Evolutionary conservation across 208 protist species (phyloP), one percentile per base, ranked within the genome.

Genomic region (Borovskyia barvae): DNA sequence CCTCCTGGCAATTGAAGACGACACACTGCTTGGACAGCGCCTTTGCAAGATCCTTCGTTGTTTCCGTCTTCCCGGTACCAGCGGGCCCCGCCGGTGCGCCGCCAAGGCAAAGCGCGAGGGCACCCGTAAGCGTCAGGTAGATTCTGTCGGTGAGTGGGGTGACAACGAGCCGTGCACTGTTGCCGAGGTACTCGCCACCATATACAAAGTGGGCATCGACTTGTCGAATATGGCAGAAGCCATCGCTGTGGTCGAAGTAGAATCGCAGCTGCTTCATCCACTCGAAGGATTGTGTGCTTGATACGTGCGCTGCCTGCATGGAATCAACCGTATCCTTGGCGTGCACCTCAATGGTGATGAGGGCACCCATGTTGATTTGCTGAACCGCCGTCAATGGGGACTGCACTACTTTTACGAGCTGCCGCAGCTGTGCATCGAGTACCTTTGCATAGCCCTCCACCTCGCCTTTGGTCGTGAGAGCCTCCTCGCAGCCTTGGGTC

Each of bases 261-360:
- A 98, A 98, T 32, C 97, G 87, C 37, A 99, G 75, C 73, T 99
- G 97, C 57, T 89, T 97, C 41, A 98, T 95, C 97, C 98, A 99
- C 52, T 98, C 96, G 71, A 99, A 99, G 24, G 94, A 96, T 17
- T 77, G 72, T 8, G 71, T 68, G 39, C 41, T 80, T 14, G 59
- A 65, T 15, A 98, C 82, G 22, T 67, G 52, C 22, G 67, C 53
- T 32, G 78, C 42, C 7, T 75, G 39, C 80, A 99, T 87, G 45
- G 61, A 75, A 46, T 86, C 81, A 2, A 96, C 81, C 6, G 97
- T 97, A 66, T 99, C 97, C 66, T 98, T 91, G 11, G 95, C 93
- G 66, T 98, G 97, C 39, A 99, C 97, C 66, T 99, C 97, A 58
- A 98, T 95, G 8, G 96, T 98, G 68, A 99, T 97, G 40, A 99